Evolutionary conservation across 2,329 filamentous ascomycete species (phyloP).

Genomic region (Eurotiales sp.): DNA sequence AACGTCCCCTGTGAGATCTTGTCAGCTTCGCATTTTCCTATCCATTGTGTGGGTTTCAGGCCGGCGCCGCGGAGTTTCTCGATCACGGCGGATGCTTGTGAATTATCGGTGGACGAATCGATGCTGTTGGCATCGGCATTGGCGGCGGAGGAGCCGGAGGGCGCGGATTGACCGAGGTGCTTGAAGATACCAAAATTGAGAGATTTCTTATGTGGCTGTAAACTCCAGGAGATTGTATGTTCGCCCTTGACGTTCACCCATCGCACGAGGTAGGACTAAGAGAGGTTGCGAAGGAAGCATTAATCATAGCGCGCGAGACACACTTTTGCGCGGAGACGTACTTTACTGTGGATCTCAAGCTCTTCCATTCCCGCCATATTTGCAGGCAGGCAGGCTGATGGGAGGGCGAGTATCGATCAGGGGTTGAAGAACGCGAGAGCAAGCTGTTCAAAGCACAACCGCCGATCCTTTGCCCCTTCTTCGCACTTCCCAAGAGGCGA

Average conservation of each 20-base stretch:
- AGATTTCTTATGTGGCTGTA: constrained; percentile 97
- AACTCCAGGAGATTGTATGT: constrained; percentile 94
- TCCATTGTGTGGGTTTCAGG: constrained; percentile 67
- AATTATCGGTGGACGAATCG: constrained; percentile 35
- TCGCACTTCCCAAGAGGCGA: no score
- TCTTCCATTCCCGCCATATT: constrained; percentile 98
- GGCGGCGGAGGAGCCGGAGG: constrained; percentile 44
- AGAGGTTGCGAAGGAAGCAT: not conserved
- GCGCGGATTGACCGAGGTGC: constrained; percentile 71
- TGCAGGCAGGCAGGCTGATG: no score
- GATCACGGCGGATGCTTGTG: constrained; percentile 66
- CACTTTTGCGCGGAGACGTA: constrained; percentile 46
- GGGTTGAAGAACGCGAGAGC: not conserved
- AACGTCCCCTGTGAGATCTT: constrained; percentile 89
- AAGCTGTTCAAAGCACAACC: not conserved
- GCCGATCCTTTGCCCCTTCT: no score
- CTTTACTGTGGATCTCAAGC: constrained; percentile 96
- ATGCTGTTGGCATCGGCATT: constrained; percentile 41
- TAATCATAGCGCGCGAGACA: no score
- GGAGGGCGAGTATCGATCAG: not conserved
- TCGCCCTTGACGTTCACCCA: constrained; percentile 91
- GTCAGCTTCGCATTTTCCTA: constrained; percentile 93
- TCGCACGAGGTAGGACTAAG: constrained; percentile 91
- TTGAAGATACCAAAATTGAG: constrained; percentile 99
- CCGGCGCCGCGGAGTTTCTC: constrained; percentile 62